phyloP scores from a whole-genome alignment of 768 basidiomycete genomes.

The Sporobolomyces roseus region DNA sequence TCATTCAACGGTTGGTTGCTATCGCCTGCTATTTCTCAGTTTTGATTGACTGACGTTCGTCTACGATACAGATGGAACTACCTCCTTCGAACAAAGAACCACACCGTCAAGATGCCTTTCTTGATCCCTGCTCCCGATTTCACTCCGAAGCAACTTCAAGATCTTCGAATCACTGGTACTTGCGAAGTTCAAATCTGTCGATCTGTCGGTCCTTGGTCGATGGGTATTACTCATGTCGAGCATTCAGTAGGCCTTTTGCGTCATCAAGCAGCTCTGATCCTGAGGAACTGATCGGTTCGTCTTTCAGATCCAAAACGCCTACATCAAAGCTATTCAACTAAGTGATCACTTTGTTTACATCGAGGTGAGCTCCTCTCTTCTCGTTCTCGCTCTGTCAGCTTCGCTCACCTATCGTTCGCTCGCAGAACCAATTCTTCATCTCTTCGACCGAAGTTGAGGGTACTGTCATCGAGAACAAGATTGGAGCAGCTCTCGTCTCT shows the following conservation, averaged over 20 bases:
- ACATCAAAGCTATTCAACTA: constrained; percentile 69
- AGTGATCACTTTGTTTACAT: constrained; percentile 99
- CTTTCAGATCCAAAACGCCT: constrained; percentile 37
- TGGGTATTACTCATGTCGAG: constrained; percentile 83
- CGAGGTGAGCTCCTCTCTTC: constrained; percentile 47
- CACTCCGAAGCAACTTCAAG: constrained; percentile 68
- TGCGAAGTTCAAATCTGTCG: constrained; percentile 97
- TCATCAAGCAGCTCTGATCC: neutral
- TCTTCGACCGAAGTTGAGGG: constrained; percentile 72
- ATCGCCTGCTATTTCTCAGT: neutral
- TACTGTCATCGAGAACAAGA: constrained; percentile 80
- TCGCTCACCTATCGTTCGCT: constrained; percentile 2
- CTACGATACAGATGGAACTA: constrained; percentile 75
- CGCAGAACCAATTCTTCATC: constrained; percentile 54
- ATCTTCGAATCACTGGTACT: constrained; percentile 82
- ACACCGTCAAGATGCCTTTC: constrained; percentile 87
- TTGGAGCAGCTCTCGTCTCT: constrained; percentile 87
- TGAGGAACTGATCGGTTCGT: neutral
- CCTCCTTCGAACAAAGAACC: constrained; percentile 90
- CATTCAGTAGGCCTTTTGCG: constrained; percentile 62
- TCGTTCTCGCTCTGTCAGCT: neutral
- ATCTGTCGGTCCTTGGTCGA: constrained; percentile 91
- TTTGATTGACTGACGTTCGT: constrained; percentile 5
- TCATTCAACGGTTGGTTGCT: constrained; percentile 71
- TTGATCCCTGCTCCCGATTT: constrained; percentile 90